These are phyloP conservation scores for Hsuehochloa calcarea DNA, from an alignment of 176 grass and related monocot species.

Conservation along the genomic window DNA sequence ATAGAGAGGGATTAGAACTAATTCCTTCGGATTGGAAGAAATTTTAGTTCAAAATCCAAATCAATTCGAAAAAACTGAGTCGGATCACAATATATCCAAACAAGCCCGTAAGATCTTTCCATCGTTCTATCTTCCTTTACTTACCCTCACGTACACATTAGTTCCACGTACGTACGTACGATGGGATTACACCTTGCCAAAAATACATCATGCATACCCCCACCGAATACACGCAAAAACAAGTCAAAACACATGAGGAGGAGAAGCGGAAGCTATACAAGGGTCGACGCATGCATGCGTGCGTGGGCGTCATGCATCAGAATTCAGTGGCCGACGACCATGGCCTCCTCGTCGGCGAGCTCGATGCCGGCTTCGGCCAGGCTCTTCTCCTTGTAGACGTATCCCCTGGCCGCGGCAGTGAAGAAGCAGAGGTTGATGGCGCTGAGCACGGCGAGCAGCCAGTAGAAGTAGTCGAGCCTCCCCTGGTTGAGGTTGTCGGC, in stretches of 20 bases:
- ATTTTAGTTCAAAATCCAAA: too few relatives aligned
- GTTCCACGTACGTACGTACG: conserved; percentile 15
- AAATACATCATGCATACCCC: conserved; percentile 39
- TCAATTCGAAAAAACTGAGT: too few relatives aligned
- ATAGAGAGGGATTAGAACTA: neutral
- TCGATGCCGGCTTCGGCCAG: conserved; percentile 56
- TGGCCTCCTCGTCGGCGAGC: conserved; percentile 59
- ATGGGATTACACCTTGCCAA: conserved; percentile 2
- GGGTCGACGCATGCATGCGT: neutral
- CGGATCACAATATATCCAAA: too few relatives aligned
- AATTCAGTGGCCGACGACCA: conserved; percentile 44
- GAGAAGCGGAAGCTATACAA: conserved; percentile 10
- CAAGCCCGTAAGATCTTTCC: too few relatives aligned
- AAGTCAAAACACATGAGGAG: neutral
- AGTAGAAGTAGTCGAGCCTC: conserved; percentile 91
- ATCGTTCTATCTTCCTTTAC: conserved; percentile 1
- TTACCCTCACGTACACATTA: conserved; percentile 10
- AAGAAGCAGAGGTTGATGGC: conserved; percentile 50
- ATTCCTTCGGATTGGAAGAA: too few relatives aligned
- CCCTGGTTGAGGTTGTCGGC: conserved; percentile 73
- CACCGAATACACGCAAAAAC: conserved; percentile 21
- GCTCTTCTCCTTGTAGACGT: conserved; percentile 89
- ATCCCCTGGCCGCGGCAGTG: conserved; percentile 52
- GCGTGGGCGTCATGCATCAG: neutral
- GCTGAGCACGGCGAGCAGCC: conserved; percentile 70